Base-by-base conservation (phyloP, 2,329 filamentous ascomycete species). In the Clonostachys sp. region DNA sequence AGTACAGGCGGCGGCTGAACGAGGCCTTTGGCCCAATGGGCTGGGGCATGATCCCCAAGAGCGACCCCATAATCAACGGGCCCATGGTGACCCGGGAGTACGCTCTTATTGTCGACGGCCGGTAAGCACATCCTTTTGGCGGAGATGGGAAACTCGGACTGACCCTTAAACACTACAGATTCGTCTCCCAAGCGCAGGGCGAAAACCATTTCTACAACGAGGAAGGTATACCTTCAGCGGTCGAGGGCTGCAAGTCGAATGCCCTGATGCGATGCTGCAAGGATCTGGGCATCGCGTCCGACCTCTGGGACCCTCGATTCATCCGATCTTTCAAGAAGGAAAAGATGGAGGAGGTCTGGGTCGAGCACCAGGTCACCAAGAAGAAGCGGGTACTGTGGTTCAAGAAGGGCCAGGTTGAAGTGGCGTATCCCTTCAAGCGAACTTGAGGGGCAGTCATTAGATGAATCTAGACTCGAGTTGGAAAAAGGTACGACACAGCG, bases 261-360 rank as follows among this genome's bases (percentile, higher is more conserved):
- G 94, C 94, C 12, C 77, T 99, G 55, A 95, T 97, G 84, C 88
- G 94, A 49, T 97, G 92, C 78, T 97, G 94, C 76, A 99, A 99
- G 73, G 94, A 99, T 66, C 73, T 99, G 34, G 94, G 94, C 35
- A 87, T 99, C 54, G 94, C 90, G 2, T 91, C 87, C 54, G 94
- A 99, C 70, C 79, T 99, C 17, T 99, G 94, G 94, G 94, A 99
- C 71, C 94, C 94, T 35, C 76, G 88, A 47, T 99, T 87, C 71
- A 90, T 97, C 55, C 82, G 88, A 58, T 81, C 80, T 57, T 99
- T 90, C 72, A 87, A 87, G 75, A 83, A 82, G 58, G 72, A 84
- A 57, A 72, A 87, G 61, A 85, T 84, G 48, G 83, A 85, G 58
- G 88, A 96, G 74, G 76, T 85, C 34, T 96, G 92, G 81, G 92